Conservation (phyloP, 768 basidiomycete species). For the Lanmaoa pseudosensibilis region DNA sequence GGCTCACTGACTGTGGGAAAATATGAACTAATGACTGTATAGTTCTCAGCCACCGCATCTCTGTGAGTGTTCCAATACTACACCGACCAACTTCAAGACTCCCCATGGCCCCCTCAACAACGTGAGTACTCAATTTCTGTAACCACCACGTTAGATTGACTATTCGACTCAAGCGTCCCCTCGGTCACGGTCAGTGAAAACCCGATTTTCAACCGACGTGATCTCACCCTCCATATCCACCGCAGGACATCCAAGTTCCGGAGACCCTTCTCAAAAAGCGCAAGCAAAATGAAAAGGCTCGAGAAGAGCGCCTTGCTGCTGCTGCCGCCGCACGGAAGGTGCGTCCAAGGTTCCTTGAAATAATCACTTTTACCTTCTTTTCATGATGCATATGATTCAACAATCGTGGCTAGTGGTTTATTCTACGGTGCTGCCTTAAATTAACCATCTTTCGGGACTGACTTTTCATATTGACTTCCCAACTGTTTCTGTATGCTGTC, state of each 20-base stretch:
- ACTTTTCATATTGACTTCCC: constrained; percentile 22
- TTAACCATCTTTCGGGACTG: constrained; percentile 87
- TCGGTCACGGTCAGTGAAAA: constrained; percentile 43
- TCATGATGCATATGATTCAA: constrained; percentile 84
- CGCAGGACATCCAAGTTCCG: constrained; percentile 90
- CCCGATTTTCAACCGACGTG: neutral
- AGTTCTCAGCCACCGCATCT: constrained; percentile 41
- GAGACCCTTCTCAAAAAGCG: constrained; percentile 99
- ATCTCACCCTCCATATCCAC: constrained; percentile 10
- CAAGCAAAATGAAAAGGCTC: constrained; percentile 95
- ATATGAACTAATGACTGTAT: constrained; percentile 34
- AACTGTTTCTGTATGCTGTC: constrained; percentile 4
- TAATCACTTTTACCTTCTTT: constrained; percentile 15
- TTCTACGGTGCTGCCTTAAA: constrained; percentile 73
- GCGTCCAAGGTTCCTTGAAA: constrained; percentile 29
- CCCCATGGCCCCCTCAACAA: constrained; percentile 52
- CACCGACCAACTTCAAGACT: constrained; percentile 38
- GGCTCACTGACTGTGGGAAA: constrained; percentile 23
- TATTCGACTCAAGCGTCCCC: constrained; percentile 38
- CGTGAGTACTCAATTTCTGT: constrained; percentile 39
- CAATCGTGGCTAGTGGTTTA: constrained; percentile 67
- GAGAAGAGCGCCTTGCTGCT: constrained; percentile 88
- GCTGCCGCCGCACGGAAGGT: constrained; percentile 89
- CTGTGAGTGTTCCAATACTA: constrained; percentile 17
- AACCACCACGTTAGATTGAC: constrained; percentile 1